phyloP scores from a whole-genome alignment of 305 asterid species.

The Fraxinus floribunda region DNA sequence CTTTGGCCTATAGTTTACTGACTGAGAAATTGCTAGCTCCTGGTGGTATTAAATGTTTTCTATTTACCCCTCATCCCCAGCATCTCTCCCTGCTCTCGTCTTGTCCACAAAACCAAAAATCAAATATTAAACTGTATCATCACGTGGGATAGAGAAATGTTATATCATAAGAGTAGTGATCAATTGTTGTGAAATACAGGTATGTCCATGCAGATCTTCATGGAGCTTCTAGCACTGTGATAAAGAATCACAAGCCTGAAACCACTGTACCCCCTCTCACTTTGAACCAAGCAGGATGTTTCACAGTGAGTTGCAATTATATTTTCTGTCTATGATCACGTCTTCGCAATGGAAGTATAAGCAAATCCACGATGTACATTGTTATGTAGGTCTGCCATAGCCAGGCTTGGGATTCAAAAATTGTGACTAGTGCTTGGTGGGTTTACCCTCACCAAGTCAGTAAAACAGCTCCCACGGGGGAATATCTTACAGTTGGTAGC shows the following conservation, averaged over 20 bases:
- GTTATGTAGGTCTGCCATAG: slow-evolving; percentile 85
- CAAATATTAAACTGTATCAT: neutral
- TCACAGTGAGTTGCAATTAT: slow-evolving; percentile 57
- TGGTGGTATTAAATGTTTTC: neutral
- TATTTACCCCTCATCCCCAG: neutral
- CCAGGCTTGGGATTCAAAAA: slow-evolving; percentile 98
- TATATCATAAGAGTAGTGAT: neutral
- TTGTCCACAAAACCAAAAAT: neutral
- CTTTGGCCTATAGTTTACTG: slow-evolving; percentile 5
- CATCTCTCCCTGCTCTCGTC: neutral
- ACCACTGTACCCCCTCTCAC: slow-evolving; percentile 90
- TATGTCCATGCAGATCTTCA: slow-evolving; percentile 96
- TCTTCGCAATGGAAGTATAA: slow-evolving; percentile 2
- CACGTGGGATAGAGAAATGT: neutral
- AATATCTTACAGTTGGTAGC: slow-evolving; percentile 96
- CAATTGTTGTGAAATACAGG: slow-evolving; percentile 35
- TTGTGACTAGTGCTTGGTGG: slow-evolving; percentile 99
- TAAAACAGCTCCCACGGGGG: slow-evolving; percentile 98
- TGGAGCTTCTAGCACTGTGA: slow-evolving; percentile 97
- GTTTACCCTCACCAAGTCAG: slow-evolving; percentile 96
- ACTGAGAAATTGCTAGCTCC: neutral
- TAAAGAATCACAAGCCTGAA: slow-evolving; percentile 93
- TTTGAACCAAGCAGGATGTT: slow-evolving; percentile 94
- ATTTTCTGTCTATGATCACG: slow-evolving; percentile 12
- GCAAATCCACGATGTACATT: slow-evolving; percentile 19